These are phyloP conservation scores for Plasmodium billcollinsi DNA, from an alignment of 169 alveolate species.

Conservation along the genomic window DNA sequence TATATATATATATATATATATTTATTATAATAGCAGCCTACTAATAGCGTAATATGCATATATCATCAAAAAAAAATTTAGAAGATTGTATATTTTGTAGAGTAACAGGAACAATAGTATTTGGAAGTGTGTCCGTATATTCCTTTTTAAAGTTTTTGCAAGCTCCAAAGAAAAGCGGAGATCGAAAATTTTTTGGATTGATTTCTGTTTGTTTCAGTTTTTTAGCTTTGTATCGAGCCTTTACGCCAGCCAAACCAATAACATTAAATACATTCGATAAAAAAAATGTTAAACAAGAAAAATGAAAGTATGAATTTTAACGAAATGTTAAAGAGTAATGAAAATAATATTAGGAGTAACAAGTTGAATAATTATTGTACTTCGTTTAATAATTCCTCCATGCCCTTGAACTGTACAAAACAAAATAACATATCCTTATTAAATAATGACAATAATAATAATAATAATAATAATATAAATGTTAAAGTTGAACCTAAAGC, in stretches of 20 bases:
- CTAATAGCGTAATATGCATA: constrained; percentile 5
- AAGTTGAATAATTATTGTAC: constrained; percentile 5
- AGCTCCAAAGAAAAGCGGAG: constrained; percentile 46
- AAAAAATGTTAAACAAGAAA: constrained; percentile 9
- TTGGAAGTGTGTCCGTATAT: constrained; percentile 64
- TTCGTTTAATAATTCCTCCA: constrained; percentile 6
- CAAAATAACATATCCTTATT: background rate
- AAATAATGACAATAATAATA: background rate
- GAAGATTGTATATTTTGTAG: constrained; percentile 72
- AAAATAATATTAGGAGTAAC: constrained; percentile 10
- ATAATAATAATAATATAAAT: background rate
- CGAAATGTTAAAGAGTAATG: constrained; percentile 16
- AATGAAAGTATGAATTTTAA: constrained; percentile 1
- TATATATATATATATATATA: too few relatives aligned
- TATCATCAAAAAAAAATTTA: constrained; percentile 3
- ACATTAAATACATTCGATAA: background rate
- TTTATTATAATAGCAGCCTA: too few relatives aligned
- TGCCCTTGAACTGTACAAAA: constrained; percentile 10
- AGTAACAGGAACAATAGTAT: constrained; percentile 56
- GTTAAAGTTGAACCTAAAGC: constrained; percentile 8
- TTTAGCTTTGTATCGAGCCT: constrained; percentile 55
- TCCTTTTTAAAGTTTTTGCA: constrained; percentile 69
- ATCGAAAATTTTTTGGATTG: constrained; percentile 44
- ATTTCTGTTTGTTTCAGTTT: constrained; percentile 33
- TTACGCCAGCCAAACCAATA: constrained; percentile 53